Base-by-base conservation (phyloP, 2,329 filamentous ascomycete species). In the Cytospora piceicola region DNA sequence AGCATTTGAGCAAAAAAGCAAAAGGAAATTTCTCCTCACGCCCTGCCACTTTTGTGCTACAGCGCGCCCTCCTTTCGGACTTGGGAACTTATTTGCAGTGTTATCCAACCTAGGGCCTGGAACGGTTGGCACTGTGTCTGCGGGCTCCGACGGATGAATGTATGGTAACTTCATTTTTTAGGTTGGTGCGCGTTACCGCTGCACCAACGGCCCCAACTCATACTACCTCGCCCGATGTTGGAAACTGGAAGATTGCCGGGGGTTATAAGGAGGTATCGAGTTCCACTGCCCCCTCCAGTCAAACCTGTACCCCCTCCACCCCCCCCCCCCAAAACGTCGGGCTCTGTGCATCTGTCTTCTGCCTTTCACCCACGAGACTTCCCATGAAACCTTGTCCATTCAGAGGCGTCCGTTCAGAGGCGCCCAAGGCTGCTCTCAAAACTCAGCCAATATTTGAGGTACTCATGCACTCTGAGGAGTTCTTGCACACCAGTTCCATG, bases 21-120 rank as follows among this genome's bases (percentile, higher is more conserved):
- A 76, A 90, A 88, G 88, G 79, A 79, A 68, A 80, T 68, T 65
- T 15, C 46, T 49, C 46, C 22, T 76, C 71, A 69, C 63, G 46
- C 63, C 51, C 56, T 64, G 56, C 63, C 36, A 61, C 42, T 60
- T 52, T 7, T 27, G 22, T 57, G 39, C 60, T 63, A 63, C 60
- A 63, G 60, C 60, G 60, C 60, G 60, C 39, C 39, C 60, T 54
- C 34, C 60, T 63, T 63, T 63, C 53, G 60, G 56, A 32, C 36
- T 24, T 49, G 53, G 42, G 39, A 49, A 64, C 24, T 64, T 64
- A 20, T 64, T 60, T 55, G 58, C 56, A 61, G 51, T 51, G 55
- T 61, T 60, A 29, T 63, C 60, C 61, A 63, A 63, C 61, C 61
- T 54, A 22, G 67, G 68, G 67, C 67, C 57, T 59, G 66, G 68